A percentile compares a stretch with the other conserved stretches of the same genome.
Conservation (phyloP, 768 basidiomycete genomes). For the Lentinula boryana region DNA sequence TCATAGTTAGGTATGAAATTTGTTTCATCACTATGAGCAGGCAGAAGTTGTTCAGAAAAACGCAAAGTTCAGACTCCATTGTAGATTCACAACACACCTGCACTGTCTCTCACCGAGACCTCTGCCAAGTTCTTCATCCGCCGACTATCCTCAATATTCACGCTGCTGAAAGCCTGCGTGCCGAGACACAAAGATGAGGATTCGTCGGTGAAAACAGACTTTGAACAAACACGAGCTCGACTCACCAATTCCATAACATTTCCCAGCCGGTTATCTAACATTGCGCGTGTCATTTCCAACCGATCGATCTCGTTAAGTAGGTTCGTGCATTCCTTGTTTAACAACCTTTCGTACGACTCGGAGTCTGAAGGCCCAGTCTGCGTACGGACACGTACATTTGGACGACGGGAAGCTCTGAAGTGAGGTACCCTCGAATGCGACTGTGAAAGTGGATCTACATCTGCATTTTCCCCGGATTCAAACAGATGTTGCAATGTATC, state of each 20-base stretch:
- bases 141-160: conserved; percentile 43
- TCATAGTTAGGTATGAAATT: conserved; percentile 54
- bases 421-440: background rate
- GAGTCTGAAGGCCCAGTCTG: background rate
- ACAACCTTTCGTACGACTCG: conserved; percentile 15
- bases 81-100: conserved; percentile 20
- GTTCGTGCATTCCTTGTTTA: conserved; percentile 39
- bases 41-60: background rate
- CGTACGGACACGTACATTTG: background rate
- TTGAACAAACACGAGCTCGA: background rate
- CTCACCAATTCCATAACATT: conserved; percentile 43
- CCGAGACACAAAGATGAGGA: background rate
- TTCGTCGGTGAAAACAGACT: background rate
- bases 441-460: background rate
- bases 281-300: conserved; percentile 31
- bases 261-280: conserved; percentile 39
- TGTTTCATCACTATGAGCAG: conserved; percentile 36
- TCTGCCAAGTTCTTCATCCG: conserved; percentile 34
- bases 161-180: conserved; percentile 38
- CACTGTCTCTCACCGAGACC: conserved; percentile 36
- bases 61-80: background rate
- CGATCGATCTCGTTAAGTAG: conserved; percentile 45
- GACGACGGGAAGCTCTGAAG: background rate
- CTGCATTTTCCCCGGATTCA: background rate
- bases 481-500: background rate